Percentiles rank a stretch among this genome's conserved stretches.
Conservation (phyloP, 306 rosid genomes). For the Calophaca sinica region DNA sequence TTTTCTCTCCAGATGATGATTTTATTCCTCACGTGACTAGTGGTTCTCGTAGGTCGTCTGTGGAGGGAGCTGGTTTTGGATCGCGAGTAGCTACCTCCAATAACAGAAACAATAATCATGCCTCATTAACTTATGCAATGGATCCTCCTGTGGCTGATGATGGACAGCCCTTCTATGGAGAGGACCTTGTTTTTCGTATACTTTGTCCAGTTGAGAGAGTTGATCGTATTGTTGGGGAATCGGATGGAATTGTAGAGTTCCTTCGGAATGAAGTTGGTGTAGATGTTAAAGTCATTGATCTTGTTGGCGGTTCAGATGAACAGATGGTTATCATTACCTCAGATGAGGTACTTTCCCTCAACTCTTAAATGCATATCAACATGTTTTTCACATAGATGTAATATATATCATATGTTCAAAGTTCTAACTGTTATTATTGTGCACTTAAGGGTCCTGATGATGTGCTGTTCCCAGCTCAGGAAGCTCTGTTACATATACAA, state of each 20-base stretch:
- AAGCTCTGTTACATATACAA: conserved; percentile 97
- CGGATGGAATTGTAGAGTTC: conserved; percentile 81
- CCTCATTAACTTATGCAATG: conserved; percentile 59
- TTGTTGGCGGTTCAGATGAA: conserved; percentile 79
- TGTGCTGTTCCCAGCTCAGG: conserved; percentile 98
- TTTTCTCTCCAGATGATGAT: conserved; percentile 85
- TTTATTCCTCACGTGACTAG: conserved; percentile 65
- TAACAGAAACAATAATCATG: conserved; percentile 68
- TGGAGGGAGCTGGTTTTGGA: conserved; percentile 72
- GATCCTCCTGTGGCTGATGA: conserved; percentile 68
- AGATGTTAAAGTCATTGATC: conserved; percentile 74
- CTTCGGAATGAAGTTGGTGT: conserved; percentile 93
- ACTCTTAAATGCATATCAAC: conserved; percentile 34
- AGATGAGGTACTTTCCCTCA: conserved; percentile 73
- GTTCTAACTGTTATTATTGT: conserved; percentile 49
- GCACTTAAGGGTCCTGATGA: conserved; percentile 86
- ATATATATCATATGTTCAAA: conserved; percentile 10
- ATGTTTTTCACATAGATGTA: conserved; percentile 20
- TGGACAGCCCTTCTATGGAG: conserved; percentile 65
- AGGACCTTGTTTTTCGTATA: conserved; percentile 86
- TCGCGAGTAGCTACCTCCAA: conserved; percentile 61
- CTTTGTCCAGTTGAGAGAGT: conserved; percentile 89
- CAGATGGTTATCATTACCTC: conserved; percentile 86
- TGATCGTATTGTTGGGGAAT: conserved; percentile 79
- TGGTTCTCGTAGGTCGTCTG: conserved; percentile 68